Evolutionary conservation across 1,284 basidiomycete species (phyloP).

Genomic region (Ganoderma sp.): DNA sequence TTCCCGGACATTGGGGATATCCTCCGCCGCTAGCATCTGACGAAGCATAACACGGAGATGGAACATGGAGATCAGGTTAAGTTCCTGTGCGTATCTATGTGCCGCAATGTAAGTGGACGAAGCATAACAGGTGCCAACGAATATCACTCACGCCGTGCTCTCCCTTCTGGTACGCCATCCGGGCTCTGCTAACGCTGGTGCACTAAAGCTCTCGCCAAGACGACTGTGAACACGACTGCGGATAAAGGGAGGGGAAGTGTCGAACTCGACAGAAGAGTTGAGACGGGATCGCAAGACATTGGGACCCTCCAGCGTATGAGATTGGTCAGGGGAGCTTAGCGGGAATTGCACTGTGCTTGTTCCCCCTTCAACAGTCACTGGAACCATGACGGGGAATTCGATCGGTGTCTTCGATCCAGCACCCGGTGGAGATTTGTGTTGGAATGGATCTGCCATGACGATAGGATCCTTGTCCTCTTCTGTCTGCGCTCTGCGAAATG

Average conservation of each 20-base stretch:
- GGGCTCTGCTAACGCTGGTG: constrained; percentile 52
- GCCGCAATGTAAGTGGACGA: background rate
- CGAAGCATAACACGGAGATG: constrained; percentile 89
- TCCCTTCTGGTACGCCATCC: constrained; percentile 82
- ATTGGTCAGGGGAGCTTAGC: constrained; percentile 71
- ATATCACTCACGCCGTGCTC: constrained; percentile 73
- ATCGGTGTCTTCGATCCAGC: constrained; percentile 57
- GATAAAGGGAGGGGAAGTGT: constrained; percentile 74
- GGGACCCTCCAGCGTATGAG: constrained; percentile 54
- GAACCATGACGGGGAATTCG: constrained; percentile 58
- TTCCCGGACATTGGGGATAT: constrained; percentile 77
- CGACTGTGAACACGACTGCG: constrained; percentile 82
- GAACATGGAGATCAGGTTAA: constrained; percentile 84
- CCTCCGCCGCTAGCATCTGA: constrained; percentile 82
- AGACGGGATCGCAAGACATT: constrained; percentile 62
- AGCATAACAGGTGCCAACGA: background rate
- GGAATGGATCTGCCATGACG: constrained; percentile 48
- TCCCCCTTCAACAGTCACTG: constrained; percentile 54
- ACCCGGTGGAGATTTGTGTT: constrained; percentile 51
- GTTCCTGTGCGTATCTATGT: constrained; percentile 75
- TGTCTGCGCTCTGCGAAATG: constrained; percentile 79
- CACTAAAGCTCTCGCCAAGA: constrained; percentile 57
- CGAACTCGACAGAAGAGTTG: constrained; percentile 72
- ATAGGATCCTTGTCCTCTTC: constrained; percentile 76
- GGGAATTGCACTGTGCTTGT: constrained; percentile 83